These are phyloP conservation scores for Wickerhamiella occidentalis DNA, from an alignment of 805 yeast species.

Conservation along the genomic window DNA sequence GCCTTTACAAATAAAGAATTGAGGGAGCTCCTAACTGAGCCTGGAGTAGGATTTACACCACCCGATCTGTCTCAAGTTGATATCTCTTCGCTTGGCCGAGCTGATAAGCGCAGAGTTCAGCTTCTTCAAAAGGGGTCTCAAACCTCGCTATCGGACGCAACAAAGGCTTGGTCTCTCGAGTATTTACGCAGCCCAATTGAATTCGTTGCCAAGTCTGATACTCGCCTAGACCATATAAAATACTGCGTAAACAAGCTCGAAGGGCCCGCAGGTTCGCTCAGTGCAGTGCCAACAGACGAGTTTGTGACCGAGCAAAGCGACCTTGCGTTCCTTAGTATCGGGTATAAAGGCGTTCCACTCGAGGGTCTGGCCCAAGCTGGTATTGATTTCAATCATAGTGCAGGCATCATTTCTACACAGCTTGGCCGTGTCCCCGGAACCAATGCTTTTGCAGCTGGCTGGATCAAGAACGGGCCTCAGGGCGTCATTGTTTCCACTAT, in stretches of 20 bases:
- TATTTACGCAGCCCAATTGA: slow-evolving; percentile 57
- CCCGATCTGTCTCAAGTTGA: slow-evolving; percentile 12
- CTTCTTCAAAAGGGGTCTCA: slow-evolving; percentile 13
- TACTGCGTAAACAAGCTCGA: slow-evolving; percentile 38
- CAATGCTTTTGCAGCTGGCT: slow-evolving; percentile 64
- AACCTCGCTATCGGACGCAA: neutral
- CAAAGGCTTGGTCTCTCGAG: slow-evolving; percentile 47
- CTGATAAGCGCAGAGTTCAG: slow-evolving; percentile 19
- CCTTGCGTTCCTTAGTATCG: slow-evolving; percentile 66
- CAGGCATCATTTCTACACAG: slow-evolving; percentile 28
- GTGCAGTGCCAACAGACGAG: slow-evolving; percentile 32
- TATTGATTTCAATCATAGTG: slow-evolving; percentile 35
- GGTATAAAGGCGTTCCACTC: slow-evolving; percentile 61
- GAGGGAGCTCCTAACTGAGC: slow-evolving; percentile 52
- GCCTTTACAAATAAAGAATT: slow-evolving; percentile 90
- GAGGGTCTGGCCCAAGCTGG: slow-evolving; percentile 42
- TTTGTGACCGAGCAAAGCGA: slow-evolving; percentile 36
- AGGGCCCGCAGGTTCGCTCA: slow-evolving; percentile 30
- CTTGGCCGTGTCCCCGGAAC: slow-evolving; percentile 18
- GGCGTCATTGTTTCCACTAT: slow-evolving; percentile 90
- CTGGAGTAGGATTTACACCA: slow-evolving; percentile 15
- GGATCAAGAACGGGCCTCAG: slow-evolving; percentile 77
- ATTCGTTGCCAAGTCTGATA: slow-evolving; percentile 30
- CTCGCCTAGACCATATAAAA: slow-evolving; percentile 34
- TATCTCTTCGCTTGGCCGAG: slow-evolving; percentile 13